These are phyloP conservation scores for Starmerella stigmatis DNA, from an alignment of 805 yeast genomes.

Conservation along the genomic window DNA sequence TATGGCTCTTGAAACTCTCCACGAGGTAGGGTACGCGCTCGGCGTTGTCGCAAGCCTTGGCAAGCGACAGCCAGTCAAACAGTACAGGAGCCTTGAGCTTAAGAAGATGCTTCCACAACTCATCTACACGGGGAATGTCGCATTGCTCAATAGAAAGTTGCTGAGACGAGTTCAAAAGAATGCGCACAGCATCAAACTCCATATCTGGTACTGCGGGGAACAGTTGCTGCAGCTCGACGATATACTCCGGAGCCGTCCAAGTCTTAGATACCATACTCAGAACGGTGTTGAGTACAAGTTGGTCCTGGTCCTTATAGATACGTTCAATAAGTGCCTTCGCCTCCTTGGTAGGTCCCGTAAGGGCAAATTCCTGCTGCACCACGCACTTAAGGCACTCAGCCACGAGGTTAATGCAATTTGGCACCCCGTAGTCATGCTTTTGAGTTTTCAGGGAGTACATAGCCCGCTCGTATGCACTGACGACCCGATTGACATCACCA, in stretches of 20 bases:
- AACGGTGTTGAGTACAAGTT: constrained; percentile 18
- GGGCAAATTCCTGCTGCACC: constrained; percentile 14
- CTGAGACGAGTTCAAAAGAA: constrained; percentile 19
- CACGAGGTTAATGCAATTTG: constrained; percentile 17
- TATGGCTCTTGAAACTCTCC: background rate
- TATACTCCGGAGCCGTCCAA: constrained; percentile 21
- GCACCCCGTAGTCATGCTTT: background rate
- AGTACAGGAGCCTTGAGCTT: constrained; percentile 13
- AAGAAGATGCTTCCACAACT: constrained; percentile 19
- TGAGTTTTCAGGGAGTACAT: constrained; percentile 11
- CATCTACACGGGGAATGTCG: constrained; percentile 6
- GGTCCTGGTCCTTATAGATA: constrained; percentile 8
- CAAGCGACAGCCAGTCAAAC: constrained; percentile 24
- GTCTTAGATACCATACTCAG: constrained; percentile 18
- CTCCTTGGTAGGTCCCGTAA: constrained; percentile 17
- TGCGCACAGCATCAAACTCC: constrained; percentile 20
- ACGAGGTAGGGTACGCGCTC: constrained; percentile 16
- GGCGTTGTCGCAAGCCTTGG: constrained; percentile 21
- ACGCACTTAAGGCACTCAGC: constrained; percentile 17
- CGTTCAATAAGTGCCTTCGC: constrained; percentile 7
- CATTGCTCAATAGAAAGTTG: constrained; percentile 10
- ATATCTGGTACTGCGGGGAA: constrained; percentile 1
- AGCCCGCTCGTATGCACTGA: constrained; percentile 16
- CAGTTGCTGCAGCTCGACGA: constrained; percentile 14
- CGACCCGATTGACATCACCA: constrained; percentile 10